Evolutionary conservation across 306 rosid genomes (phyloP), one percentile per base, ranked within the genome.

Genomic region (Morella rubra): DNA sequence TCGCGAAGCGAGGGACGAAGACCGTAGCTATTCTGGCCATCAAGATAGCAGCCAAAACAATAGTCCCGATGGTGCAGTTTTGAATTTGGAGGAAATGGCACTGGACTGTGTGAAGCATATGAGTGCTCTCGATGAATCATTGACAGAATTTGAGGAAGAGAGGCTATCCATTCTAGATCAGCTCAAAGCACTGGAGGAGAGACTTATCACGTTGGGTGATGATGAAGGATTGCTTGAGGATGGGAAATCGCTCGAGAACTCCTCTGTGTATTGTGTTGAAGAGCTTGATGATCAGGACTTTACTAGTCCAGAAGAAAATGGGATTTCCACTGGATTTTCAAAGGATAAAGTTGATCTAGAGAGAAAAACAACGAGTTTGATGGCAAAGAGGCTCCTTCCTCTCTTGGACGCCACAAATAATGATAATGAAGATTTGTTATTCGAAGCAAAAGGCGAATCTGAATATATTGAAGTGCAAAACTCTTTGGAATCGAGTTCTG

Each of bases 301-400:
- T 66, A 78, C 73, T 65, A 85, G 81, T 80, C 76, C 82, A 71
- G 88, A 83, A 69, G 88, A 90, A 13, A 77, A 84, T 20, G 50
- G 51, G 18, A 71, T 42, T 71, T 73, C 77, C 42, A 70, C 75
- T 60, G 85, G 66, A 0, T 51, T 71, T 81, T 60, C 82, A 7
- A 78, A 82, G 40, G 79, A 87, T 15, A 82, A 80, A 44, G 66
- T 74, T 7, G 59, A 68, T 72, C 80, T 77, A 12, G 81, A 72
- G 52, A 74, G 77, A 83, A 69, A 72, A 77, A 75, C 85, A 42
- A 61, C 82, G 73, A 82, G 75, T 71, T 91, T 84, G 72, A 76
- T 89, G 87, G 92, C 91, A 40, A 91, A 86, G 88, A 86, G 84
- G 77, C 86, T 91, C 41, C 86, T 91, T 42, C 94, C 97, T 32